Conservation (phyloP, 1,284 basidiomycete species). For the Tetrapyrgos nigripes region DNA sequence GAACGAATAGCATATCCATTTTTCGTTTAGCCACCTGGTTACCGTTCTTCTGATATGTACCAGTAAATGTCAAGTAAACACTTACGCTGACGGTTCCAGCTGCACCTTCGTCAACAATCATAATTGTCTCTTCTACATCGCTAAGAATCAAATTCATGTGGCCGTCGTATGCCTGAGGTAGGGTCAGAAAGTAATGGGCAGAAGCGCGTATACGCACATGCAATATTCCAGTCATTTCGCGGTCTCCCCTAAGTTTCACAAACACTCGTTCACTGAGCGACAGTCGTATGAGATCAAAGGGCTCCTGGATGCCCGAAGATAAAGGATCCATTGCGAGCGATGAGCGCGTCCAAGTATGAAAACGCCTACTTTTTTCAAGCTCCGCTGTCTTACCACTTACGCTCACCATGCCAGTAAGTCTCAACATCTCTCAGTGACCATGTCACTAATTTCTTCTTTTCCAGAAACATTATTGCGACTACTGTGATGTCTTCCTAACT, state of each 20-base stretch:
- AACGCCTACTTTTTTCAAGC: conserved; percentile 21
- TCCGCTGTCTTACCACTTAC: conserved; percentile 23
- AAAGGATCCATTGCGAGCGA: conserved; percentile 67
- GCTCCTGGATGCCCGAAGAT: conserved; percentile 86
- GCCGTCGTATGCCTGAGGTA: conserved; percentile 91
- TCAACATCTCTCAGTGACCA: conserved; percentile 6
- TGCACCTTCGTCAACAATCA: conserved; percentile 84
- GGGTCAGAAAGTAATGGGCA: conserved; percentile 18
- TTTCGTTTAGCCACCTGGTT: conserved; percentile 89
- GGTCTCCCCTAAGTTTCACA: conserved; percentile 95
- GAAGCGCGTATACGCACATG: conserved; percentile 70
- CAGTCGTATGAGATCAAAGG: conserved; percentile 97
- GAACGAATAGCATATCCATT: conserved; percentile 98
- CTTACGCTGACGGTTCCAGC: conserved; percentile 68
- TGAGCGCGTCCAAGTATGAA: background rate
- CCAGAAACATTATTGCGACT: conserved; percentile 93
- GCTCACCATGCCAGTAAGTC: conserved; percentile 58
- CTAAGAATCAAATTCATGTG: conserved; percentile 99
- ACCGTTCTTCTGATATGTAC: background rate
- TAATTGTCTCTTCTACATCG: conserved; percentile 96
- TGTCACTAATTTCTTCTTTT: conserved; percentile 12
- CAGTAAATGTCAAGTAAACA: background rate
- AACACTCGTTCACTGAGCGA: conserved; percentile 96
- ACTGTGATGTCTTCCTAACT: conserved; percentile 90
- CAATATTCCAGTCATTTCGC: conserved; percentile 91